A percentile compares a stretch with the other conserved stretches of the same genome.
These are phyloP conservation scores for Sechiopsis laciniata DNA, from an alignment of 306 rosid genomes.

Conservation along the genomic window DNA sequence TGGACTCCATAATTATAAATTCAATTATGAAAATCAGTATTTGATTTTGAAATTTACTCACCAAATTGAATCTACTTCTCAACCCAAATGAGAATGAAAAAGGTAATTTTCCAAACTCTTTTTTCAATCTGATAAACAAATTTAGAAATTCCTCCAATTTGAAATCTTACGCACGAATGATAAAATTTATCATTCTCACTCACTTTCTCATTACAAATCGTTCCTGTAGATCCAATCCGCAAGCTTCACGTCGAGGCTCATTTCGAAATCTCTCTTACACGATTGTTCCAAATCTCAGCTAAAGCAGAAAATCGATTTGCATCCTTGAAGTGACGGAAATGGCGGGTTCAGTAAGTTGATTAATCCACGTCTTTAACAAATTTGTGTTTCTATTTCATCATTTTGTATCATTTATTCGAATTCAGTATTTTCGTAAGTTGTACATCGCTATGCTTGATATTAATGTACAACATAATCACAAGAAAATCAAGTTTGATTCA, in stretches of 20 bases:
- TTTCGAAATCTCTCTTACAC: not conserved
- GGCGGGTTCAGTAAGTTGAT: not conserved
- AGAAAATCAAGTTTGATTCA: slow-evolving; percentile 23
- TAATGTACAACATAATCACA: slow-evolving; percentile 11
- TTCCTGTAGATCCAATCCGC: not conserved
- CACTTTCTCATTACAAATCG: not conserved
- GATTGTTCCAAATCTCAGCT: no score
- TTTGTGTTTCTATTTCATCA: not conserved
- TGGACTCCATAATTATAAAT: no score
- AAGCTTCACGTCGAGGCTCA: not conserved
- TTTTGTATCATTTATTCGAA: not conserved
- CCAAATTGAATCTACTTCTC: no score
- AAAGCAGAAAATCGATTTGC: not conserved
- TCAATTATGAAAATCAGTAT: no score
- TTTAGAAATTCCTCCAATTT: no score
- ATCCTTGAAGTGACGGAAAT: not conserved
- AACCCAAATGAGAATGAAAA: no score
- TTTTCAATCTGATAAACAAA: no score
- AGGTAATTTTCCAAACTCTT: no score
- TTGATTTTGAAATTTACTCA: no score
- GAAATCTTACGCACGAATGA: no score
- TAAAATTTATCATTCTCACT: no score
- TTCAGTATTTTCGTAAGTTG: slow-evolving; percentile 5
- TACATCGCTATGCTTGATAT: slow-evolving; percentile 20
- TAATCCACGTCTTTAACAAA: not conserved